These are phyloP conservation scores for Haberlea rhodopensis DNA, from an alignment of 257 asterid genomes.

Conservation along the genomic window DNA sequence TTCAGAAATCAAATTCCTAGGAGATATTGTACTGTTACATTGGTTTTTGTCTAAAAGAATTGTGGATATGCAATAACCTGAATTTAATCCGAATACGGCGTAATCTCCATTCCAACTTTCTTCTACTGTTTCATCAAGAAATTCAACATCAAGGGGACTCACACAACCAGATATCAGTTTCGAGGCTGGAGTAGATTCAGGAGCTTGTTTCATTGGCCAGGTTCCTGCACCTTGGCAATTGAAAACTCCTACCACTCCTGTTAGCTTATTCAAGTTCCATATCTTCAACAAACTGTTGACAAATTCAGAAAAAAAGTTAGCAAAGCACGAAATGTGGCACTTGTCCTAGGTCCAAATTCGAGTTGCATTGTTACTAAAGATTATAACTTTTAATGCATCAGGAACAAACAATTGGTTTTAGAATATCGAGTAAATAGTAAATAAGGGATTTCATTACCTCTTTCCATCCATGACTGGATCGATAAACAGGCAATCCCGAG, in stretches of 20 bases:
- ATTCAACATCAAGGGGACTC: conserved; percentile 49
- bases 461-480: conserved; percentile 64
- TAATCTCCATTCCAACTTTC: conserved; percentile 47
- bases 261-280: conserved; percentile 64
- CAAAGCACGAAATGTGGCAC: neutral
- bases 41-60: neutral
- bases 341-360: no score
- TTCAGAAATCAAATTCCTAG: neutral
- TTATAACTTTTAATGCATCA: neutral
- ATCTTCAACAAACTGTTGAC: conserved; percentile 58
- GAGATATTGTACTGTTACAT: neutral
- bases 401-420: neutral
- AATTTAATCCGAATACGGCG: conserved; percentile 45
- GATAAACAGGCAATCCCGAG: conserved; percentile 54
- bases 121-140: conserved; percentile 46
- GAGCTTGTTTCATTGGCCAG: conserved; percentile 50
- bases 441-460: conserved; percentile 38
- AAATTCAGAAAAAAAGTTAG: neutral
- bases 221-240: conserved; percentile 76
- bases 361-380: no score
- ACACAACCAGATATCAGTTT: conserved; percentile 33
- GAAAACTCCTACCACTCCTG: conserved; percentile 61
- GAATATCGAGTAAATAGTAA: no score
- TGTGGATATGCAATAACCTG: conserved; percentile 31
- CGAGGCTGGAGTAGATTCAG: conserved; percentile 9